These are phyloP conservation scores for Yarrowia keelungensis DNA, from an alignment of 805 yeast genomes.

Conservation along the genomic window DNA sequence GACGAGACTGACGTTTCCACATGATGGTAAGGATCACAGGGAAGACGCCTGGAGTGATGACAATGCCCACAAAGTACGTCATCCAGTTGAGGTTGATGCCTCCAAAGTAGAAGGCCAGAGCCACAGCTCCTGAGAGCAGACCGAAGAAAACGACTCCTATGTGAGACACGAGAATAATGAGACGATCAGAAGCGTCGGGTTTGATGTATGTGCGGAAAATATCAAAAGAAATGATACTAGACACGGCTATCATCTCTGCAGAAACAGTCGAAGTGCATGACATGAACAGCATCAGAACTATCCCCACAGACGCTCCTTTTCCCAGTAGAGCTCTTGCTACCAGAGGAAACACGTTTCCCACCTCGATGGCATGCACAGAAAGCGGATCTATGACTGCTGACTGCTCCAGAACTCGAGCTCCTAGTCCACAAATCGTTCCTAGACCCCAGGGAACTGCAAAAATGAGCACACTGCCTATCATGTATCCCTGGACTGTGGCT, in stretches of 20 bases:
- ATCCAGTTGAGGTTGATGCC: slow-evolving; percentile 82
- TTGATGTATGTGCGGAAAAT: slow-evolving; percentile 56
- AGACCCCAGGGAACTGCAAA: slow-evolving; percentile 53
- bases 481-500: slow-evolving; percentile 54
- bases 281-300: slow-evolving; percentile 54
- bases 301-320: slow-evolving; percentile 81
- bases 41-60: slow-evolving; percentile 52
- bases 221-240: slow-evolving; percentile 56
- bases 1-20: slow-evolving; percentile 50
- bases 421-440: slow-evolving; percentile 50
- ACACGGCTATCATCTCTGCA: slow-evolving; percentile 54
- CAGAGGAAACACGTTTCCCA: slow-evolving; percentile 65
- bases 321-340: slow-evolving; percentile 84
- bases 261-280: slow-evolving; percentile 55
- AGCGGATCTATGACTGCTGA: slow-evolving; percentile 53
- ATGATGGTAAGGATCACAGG: slow-evolving; percentile 57
- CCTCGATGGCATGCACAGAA: slow-evolving; percentile 80
- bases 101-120: slow-evolving; percentile 78
- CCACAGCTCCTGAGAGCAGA: slow-evolving; percentile 71
- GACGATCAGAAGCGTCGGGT: slow-evolving; percentile 53
- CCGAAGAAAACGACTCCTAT: slow-evolving; percentile 54
- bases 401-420: slow-evolving; percentile 60
- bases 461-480: slow-evolving; percentile 57
- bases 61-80: slow-evolving; percentile 66
- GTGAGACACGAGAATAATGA: slow-evolving; percentile 55